Percentiles rank a stretch among this genome's conserved stretches.
Evolutionary conservation across 768 basidiomycete species (phyloP).

Genomic region (Boletus vermiculosoides): DNA sequence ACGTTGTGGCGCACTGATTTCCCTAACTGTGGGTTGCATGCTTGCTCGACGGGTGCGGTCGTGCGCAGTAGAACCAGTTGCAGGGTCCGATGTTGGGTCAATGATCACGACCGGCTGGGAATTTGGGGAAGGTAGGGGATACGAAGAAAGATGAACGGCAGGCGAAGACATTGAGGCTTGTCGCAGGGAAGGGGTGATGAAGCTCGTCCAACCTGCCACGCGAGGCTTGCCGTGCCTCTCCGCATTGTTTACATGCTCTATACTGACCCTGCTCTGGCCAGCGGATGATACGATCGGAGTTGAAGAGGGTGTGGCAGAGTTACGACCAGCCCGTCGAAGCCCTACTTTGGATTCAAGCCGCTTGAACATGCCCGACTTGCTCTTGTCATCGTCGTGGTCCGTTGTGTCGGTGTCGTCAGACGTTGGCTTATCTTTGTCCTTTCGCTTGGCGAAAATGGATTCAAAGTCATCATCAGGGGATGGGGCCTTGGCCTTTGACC

Average conservation of each 20-base stretch:
- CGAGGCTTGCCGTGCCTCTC: slow-evolving; percentile 40
- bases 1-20: slow-evolving; percentile 43
- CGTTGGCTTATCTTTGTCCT: slow-evolving; percentile 39
- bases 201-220: slow-evolving; percentile 55
- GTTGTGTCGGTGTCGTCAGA: slow-evolving; percentile 31
- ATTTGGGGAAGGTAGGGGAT: slow-evolving; percentile 53
- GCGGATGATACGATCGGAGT: slow-evolving; percentile 38
- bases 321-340: slow-evolving; percentile 46
- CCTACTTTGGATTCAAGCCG: slow-evolving; percentile 50
- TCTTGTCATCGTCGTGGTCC: slow-evolving; percentile 39
- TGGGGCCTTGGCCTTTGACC: slow-evolving; percentile 47
- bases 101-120: slow-evolving; percentile 47
- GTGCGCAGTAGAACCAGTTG: slow-evolving; percentile 46
- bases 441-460: slow-evolving; percentile 43
- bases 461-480: slow-evolving; percentile 42
- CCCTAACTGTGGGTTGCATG: slow-evolving; percentile 32
- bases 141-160: slow-evolving; percentile 61
- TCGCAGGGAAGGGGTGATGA: slow-evolving; percentile 63
- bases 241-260: slow-evolving; percentile 36
- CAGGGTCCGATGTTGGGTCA: slow-evolving; percentile 48
- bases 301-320: slow-evolving; percentile 39
- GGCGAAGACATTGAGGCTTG: slow-evolving; percentile 76
- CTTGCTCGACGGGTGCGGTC: slow-evolving; percentile 45
- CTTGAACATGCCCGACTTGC: slow-evolving; percentile 45
- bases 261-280: slow-evolving; percentile 21